Percentiles rank a stretch among this genome's conserved stretches.
These are phyloP conservation scores for Myotisia sp. DNA, from an alignment of 2,329 filamentous ascomycete species.

Conservation along the genomic window DNA sequence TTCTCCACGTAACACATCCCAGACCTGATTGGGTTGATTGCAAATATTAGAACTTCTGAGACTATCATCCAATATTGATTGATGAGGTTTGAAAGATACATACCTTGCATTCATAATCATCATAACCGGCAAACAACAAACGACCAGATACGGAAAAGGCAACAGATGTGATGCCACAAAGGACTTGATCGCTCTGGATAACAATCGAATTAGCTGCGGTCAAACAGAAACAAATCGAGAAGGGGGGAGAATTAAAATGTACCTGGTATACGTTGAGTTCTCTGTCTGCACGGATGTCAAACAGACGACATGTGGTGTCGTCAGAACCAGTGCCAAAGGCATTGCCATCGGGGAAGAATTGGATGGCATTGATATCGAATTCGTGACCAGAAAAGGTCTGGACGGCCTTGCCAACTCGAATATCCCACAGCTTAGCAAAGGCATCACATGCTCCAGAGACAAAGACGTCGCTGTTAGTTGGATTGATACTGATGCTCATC, in stretches of 20 bases:
- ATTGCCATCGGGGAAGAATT: slow-evolving; percentile 98
- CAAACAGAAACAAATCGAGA: neutral
- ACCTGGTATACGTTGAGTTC: slow-evolving; percentile 56
- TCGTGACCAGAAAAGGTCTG: slow-evolving; percentile 98
- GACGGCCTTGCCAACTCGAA: slow-evolving; percentile 91
- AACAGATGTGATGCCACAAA: slow-evolving; percentile 95
- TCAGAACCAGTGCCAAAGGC: slow-evolving; percentile 97
- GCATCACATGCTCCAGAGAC: slow-evolving; percentile 98
- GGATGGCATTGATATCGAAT: slow-evolving; percentile 97
- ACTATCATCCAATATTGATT: neutral
- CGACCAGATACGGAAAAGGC: slow-evolving; percentile 94
- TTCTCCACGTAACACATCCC: slow-evolving; percentile 92
- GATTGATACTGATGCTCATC: slow-evolving; percentile 99
- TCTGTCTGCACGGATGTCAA: slow-evolving; percentile 92
- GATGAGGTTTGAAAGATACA: slow-evolving; percentile 17
- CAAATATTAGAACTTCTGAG: slow-evolving; percentile 19
- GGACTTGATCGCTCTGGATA: slow-evolving; percentile 77
- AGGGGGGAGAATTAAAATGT: slow-evolving; percentile 17
- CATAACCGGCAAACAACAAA: slow-evolving; percentile 90
- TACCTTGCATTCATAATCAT: slow-evolving; percentile 99
- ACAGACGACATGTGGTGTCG: slow-evolving; percentile 90
- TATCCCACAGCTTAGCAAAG: slow-evolving; percentile 98
- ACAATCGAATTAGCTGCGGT: no score
- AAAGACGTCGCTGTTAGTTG: slow-evolving; percentile 97
- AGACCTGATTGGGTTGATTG: slow-evolving; percentile 50